Evolutionary conservation across 1,139 yeast genomes (phyloP).

Genomic region (Taiozyma onychis): DNA sequence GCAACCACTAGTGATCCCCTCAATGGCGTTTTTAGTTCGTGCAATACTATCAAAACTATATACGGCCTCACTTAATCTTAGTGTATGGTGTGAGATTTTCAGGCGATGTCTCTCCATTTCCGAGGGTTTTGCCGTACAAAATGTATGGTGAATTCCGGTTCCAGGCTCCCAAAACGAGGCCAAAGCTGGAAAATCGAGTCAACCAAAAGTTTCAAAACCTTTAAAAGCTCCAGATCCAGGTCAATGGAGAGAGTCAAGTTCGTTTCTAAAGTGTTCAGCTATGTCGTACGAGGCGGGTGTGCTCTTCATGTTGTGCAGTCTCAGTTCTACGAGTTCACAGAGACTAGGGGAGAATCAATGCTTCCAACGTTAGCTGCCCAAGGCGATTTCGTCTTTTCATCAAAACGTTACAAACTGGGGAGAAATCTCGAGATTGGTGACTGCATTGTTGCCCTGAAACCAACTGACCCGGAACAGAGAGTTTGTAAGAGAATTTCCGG

Average conservation of each 20-base stretch:
- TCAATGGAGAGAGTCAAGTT: conserved; percentile 16
- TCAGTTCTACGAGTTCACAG: conserved; percentile 68
- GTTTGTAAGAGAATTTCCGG: conserved; percentile 94
- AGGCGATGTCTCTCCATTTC: background rate
- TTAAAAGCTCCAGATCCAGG: background rate
- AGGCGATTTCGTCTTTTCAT: conserved; percentile 76
- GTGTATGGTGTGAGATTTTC: too few relatives aligned
- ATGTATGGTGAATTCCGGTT: background rate
- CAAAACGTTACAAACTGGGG: conserved; percentile 46
- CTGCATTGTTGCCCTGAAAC: conserved; percentile 81
- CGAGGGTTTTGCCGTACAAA: background rate
- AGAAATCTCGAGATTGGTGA: conserved; percentile 71
- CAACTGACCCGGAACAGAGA: conserved; percentile 79
- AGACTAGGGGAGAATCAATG: conserved; percentile 93
- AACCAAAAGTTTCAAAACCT: background rate
- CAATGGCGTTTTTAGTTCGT: too few relatives aligned
- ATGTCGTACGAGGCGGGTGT: conserved; percentile 55
- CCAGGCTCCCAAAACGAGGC: too few relatives aligned
- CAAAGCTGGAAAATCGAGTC: background rate
- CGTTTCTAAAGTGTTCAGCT: conserved; percentile 19
- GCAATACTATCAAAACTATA: too few relatives aligned
- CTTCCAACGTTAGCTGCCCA: conserved; percentile 76
- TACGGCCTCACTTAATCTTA: too few relatives aligned
- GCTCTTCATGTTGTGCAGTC: conserved; percentile 62
- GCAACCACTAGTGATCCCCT: too few relatives aligned